phyloP scores from a whole-genome alignment of 352 stramenopile genomes.

The Discostella stelligera region DNA sequence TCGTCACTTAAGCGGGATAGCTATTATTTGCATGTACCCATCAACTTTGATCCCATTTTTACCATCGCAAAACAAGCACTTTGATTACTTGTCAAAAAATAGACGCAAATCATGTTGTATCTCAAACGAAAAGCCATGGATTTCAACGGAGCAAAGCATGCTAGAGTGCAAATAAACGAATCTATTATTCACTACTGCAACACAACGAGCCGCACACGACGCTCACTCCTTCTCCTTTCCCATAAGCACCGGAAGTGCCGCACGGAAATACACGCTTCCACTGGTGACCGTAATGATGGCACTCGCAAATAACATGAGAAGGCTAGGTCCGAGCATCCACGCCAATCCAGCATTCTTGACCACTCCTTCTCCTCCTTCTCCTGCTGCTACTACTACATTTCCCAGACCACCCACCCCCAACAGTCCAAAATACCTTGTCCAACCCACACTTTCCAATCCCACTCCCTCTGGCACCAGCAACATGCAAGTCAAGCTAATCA shows the following conservation, averaged over 20 bases:
- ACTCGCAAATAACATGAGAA: conserved; percentile 66
- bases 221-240: conserved; percentile 39
- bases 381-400: background rate
- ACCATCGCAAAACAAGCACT: too few species aligned
- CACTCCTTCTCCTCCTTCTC: conserved; percentile 2
- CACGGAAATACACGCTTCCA: conserved; percentile 78
- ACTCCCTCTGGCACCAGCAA: conserved; percentile 56
- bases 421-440: conserved; percentile 22
- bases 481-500: conserved; percentile 71
- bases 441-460: conserved; percentile 29
- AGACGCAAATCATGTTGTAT: too few species aligned
- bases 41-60: too few species aligned
- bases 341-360: conserved; percentile 16
- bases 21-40: too few species aligned
- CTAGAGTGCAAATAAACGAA: too few species aligned
- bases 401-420: conserved; percentile 15
- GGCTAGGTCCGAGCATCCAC: conserved; percentile 43
- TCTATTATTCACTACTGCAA: background rate
- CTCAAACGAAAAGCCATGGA: too few species aligned
- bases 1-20: too few species aligned
- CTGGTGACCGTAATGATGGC: conserved; percentile 76
- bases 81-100: too few species aligned
- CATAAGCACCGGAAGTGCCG: conserved; percentile 64
- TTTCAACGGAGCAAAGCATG: too few species aligned
- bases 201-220: background rate